Percentiles rank a stretch among this genome's conserved stretches.
Conservation (phyloP, 202 grass and related monocot species). For the Setaria italica region DNA sequence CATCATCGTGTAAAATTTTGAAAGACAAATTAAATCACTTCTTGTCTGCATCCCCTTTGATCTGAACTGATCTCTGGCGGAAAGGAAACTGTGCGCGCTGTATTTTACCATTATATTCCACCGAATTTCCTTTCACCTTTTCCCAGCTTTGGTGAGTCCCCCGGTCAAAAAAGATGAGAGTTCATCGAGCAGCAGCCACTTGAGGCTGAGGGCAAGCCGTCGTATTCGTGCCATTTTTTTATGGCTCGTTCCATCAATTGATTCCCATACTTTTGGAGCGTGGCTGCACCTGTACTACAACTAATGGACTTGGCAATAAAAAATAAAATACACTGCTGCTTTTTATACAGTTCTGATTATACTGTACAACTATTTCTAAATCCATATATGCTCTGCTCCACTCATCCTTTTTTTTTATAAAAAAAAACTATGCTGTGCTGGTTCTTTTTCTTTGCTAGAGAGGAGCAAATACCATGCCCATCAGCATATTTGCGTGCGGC, state of each 20-base stretch:
- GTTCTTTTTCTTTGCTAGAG: neutral
- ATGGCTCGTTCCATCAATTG: conserved; percentile 40
- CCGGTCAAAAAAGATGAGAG: conserved; percentile 64
- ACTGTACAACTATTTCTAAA: no score
- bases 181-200: neutral
- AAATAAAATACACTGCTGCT: conserved; percentile 13
- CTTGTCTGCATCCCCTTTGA: conserved; percentile 19
- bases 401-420: neutral
- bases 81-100: conserved; percentile 6
- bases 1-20: conserved; percentile 41
- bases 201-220: conserved; percentile 8
- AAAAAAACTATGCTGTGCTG: neutral
- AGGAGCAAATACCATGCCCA: neutral
- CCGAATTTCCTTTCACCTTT: conserved; percentile 47
- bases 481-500: neutral
- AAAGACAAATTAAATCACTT: conserved; percentile 36
- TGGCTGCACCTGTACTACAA: conserved; percentile 3
- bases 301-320: neutral
- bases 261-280: conserved; percentile 59
- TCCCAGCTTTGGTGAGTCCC: conserved; percentile 22
- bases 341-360: neutral
- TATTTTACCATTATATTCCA: conserved; percentile 21
- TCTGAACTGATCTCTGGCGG: conserved; percentile 41
- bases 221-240: conserved; percentile 21
- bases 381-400: neutral